phyloP scores from a whole-genome alignment of 768 basidiomycete genomes.

The Phallus indusiatus region DNA sequence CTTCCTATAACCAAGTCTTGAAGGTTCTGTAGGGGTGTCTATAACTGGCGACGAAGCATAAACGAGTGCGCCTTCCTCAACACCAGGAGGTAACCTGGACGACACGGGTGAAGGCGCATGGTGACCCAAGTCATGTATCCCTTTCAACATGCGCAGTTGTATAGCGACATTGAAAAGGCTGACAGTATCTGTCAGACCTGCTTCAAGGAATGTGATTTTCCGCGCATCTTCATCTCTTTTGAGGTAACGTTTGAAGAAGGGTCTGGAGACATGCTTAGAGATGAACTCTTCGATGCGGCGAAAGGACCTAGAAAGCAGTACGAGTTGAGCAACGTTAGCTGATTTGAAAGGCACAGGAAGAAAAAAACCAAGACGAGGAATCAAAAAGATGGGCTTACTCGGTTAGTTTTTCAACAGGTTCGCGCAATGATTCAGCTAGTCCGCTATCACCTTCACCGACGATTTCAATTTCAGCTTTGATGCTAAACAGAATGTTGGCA shows the following conservation, averaged over 20 bases:
- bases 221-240: conserved; percentile 58
- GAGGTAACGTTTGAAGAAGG: conserved; percentile 72
- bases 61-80: too few species aligned
- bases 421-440: conserved; percentile 38
- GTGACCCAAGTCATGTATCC: conserved; percentile 26
- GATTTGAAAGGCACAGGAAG: not conserved
- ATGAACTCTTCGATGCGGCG: conserved; percentile 39
- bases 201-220: conserved; percentile 43
- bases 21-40: not conserved
- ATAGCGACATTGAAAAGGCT: conserved; percentile 46
- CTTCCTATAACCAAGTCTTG: not conserved
- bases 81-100: not conserved
- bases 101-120: conserved; percentile 4
- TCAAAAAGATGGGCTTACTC: conserved; percentile 36
- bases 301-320: conserved; percentile 29
- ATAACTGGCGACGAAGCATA: too few species aligned
- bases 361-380: not conserved
- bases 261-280: conserved; percentile 48
- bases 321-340: not conserved
- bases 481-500: conserved; percentile 54
- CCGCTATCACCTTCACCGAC: conserved; percentile 32
- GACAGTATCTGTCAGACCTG: conserved; percentile 44
- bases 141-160: conserved; percentile 45
- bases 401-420: conserved; percentile 42
- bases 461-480: conserved; percentile 52